Evolutionary conservation across 306 rosid genomes (phyloP).

Genomic region (Urtica urens): DNA sequence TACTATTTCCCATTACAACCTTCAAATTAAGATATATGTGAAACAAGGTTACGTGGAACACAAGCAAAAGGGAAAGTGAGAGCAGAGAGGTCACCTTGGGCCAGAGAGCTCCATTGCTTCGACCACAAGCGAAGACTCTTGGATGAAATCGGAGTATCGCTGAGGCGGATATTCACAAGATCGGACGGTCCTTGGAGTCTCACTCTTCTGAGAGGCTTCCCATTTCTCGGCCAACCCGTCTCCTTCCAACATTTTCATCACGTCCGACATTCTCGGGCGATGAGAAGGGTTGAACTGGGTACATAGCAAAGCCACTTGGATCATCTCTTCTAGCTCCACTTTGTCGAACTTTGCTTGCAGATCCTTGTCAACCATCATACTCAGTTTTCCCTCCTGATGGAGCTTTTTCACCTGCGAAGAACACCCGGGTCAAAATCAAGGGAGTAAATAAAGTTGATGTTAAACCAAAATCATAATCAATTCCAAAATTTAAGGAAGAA

Average conservation of each 20-base stretch:
- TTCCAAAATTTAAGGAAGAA: no score
- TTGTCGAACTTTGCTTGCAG: constrained; percentile 52
- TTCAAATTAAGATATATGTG: constrained; percentile 17
- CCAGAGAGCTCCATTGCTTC: constrained; percentile 99
- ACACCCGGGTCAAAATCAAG: background rate
- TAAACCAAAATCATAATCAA: no score
- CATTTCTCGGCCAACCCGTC: constrained; percentile 96
- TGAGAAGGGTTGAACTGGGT: constrained; percentile 83
- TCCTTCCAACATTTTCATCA: constrained; percentile 88
- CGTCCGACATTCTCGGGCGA: constrained; percentile 95
- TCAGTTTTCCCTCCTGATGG: constrained; percentile 71
- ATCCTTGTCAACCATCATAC: constrained; percentile 82
- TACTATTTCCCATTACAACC: constrained; percentile 1
- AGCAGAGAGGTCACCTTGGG: constrained; percentile 84
- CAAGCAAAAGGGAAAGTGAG: constrained; percentile 13
- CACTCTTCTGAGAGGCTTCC: constrained; percentile 82
- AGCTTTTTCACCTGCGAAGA: constrained; percentile 76
- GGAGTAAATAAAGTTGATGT: no score
- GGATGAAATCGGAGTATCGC: constrained; percentile 79
- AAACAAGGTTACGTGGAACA: constrained; percentile 17
- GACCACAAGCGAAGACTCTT: constrained; percentile 77
- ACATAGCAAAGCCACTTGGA: constrained; percentile 80
- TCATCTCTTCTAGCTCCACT: constrained; percentile 86
- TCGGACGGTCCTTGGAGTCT: constrained; percentile 60
- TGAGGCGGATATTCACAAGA: constrained; percentile 53